Evolutionary conservation across 805 yeast species (phyloP), one percentile per base, ranked within the genome.

Genomic region (Candida corydali): DNA sequence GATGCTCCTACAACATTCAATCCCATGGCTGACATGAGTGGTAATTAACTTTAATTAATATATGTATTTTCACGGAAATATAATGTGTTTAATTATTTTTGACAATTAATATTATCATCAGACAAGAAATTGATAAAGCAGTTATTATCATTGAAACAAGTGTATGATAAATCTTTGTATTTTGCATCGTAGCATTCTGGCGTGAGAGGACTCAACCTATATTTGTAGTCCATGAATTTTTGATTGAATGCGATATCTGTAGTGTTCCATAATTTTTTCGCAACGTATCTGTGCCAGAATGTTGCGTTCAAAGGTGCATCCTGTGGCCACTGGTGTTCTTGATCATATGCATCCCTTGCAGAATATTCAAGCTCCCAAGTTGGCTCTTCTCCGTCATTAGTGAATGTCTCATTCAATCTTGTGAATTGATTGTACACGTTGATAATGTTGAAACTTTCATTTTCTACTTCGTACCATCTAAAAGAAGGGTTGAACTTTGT

Each of bases 381-480:
- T 14, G 85, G 82, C 45, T 77, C 84, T 17, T 53, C 61, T 11
- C 77, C 76, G 14, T 72, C 68, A 37, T 69, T 70, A 32, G 54
- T 52, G 51, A 70, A 76, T 10, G 82, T 76, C 33, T 70, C 75
- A 51, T 80, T 77, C 46, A 82, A 66, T 40, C 64, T 64, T 12
- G 82, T 67, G 54, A 68, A 80, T 57, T 68, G 77, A 50, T 78
- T 79, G 57, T 54, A 69, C 2, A 79, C 65, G 48, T 81, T 76
- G 70, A 78, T 69, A 39, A 81, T 63, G 43, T 73, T 73, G 60
- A 78, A 79, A 5, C 84, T 72, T 44, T 71, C 58, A 19, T 72
- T 59, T 51, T 81, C 86, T 38, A 81, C 80, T 48, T 76, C 78
- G 48, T 81, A 82, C 59, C 78, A 80, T 54, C 83, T 72, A 82